Evolutionary conservation across 306 rosid species (phyloP), one percentile per base, ranked within the genome.

Genomic region (barrel medic (Medicago truncatula)): DNA sequence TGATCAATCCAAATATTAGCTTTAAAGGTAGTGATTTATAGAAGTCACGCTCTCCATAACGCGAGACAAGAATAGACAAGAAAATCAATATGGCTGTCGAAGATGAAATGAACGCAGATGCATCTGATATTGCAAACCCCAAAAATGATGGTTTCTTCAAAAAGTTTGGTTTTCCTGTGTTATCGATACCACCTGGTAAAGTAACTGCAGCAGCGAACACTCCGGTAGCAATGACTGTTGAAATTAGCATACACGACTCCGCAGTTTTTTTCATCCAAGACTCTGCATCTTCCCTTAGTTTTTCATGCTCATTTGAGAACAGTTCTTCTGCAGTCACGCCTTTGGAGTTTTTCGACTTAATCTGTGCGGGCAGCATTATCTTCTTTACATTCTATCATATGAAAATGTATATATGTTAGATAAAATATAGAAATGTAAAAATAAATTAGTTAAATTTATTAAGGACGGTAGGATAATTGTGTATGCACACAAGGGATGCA

Each of bases 221-320:
- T 1, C 85, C 86, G 0, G 92, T 86, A 0, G 90, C 66, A 0
- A 88, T 88, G 3, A 90, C 59, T 0, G 96, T 78, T 0, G 96
- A 70, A 23, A 86, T 89, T 3, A 86, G 21, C 86, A 85, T 75
- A 20, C 91, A 86, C 9, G 87, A 86, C 1, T 60, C 62, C 0
- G 92, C 81, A 2, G 92, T 90, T 67, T 64, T 0, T 43, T 81
- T 71, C 92, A 86, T 90, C 96, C 92, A 88, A 2, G 70, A 8
- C 63, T 88, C 91, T 12, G 87, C 92, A 2, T 69, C 62, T 1
- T 50, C 25, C 1, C 38, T 58, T 58, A 58, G 8, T 3, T 0
- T 16, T 47, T 53, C 8, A 36, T 89, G 93, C 16, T 82, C 69
- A 9, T 0, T 13, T 3, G 64, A 58, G 9, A 58, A 58, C 5